phyloP scores from a whole-genome alignment of 2,329 filamentous ascomycete species.

The Chaetomium globosum region DNA sequence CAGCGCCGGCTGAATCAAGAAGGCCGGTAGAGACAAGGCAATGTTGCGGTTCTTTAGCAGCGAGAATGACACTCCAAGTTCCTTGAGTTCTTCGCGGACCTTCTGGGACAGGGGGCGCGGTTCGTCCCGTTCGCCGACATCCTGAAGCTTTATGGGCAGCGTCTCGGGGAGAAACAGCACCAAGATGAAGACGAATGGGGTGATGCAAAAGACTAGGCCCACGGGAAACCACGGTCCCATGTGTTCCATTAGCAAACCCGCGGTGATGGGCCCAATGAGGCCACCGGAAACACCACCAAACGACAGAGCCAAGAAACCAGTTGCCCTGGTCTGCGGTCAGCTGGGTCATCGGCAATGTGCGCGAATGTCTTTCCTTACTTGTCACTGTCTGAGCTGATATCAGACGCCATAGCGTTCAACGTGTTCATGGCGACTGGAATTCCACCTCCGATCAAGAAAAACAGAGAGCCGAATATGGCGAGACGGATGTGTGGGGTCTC shows the following conservation, averaged over 20 bases:
- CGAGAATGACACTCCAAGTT: constrained; percentile 25
- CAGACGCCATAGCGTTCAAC: constrained; percentile 33
- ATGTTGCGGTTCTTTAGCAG: constrained; percentile 32
- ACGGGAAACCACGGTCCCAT: constrained; percentile 33
- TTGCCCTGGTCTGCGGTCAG: constrained; percentile 24
- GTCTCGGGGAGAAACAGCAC: constrained; percentile 34
- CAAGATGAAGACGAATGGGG: constrained; percentile 27
- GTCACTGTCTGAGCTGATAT: constrained; percentile 31
- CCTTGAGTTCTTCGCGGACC: constrained; percentile 17
- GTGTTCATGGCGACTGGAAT: constrained; percentile 33
- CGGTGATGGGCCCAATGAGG: constrained; percentile 29
- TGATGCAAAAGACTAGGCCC: constrained; percentile 29
- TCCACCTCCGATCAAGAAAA: constrained; percentile 34
- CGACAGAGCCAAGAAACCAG: constrained; percentile 30
- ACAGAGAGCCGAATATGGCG: constrained; percentile 27
- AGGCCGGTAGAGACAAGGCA: constrained; percentile 27
- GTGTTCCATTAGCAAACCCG: constrained; percentile 33
- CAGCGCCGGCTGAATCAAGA: constrained; percentile 31
- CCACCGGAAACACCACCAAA: constrained; percentile 30
- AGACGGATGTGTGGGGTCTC: constrained; percentile 27
- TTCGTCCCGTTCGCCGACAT: neutral
- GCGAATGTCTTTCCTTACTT: constrained; percentile 19
- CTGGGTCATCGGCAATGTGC: neutral
- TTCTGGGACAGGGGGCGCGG: neutral
- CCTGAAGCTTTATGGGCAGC: constrained; percentile 25